Base-by-base conservation (phyloP, 1,139 yeast species). In the Blastobotrys illinoisensis region DNA sequence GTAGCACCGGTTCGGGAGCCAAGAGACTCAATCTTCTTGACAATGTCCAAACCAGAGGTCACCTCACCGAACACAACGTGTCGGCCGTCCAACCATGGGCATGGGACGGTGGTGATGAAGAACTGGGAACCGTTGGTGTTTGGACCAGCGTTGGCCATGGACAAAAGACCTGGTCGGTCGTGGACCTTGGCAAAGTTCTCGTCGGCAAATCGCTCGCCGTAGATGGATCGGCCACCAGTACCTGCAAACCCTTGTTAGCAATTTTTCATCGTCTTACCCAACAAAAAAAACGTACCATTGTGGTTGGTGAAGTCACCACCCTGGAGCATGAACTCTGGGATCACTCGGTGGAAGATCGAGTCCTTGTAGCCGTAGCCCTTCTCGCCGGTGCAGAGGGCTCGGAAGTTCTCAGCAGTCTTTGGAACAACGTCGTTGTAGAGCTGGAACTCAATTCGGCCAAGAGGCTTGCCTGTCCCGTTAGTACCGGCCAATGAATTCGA, bases 71-170 rank as follows among this genome's bases (percentile, higher is more conserved):
- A 93, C 63, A 93, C 99, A 76, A 90, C 97, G 86, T 93, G 99
- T 80, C 86, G 87, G 74, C 98, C 98, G 73, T 93, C 98, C 78
- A 93, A 85, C 97, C 98, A 91, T 66, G 97, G 88, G 75, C 88
- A 80, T 69, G 90, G 82, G 58, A 91, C 97, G 61, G 98, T 91
- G 81, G 99, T 93, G 78, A 93, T 83, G 84, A 93, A 93, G 81
- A 93, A 93, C 80, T 93, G 99, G 58, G 98, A 91, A 65, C 99
- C 99, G 81, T 93, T 93, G 84, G 98, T 91, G 91, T 91, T 89
- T 77, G 97, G 97, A 73, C 99, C 99, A 68, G 98, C 97, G 72
- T 93, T 93, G 75, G 99, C 99, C 99, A 93, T 93, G 68, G 97
- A 88, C 74, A 93, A 83, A 70, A 91, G 82, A 79, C 97, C 97